phyloP scores from a whole-genome alignment of 306 rosid genomes.

The Vicia villosa region DNA sequence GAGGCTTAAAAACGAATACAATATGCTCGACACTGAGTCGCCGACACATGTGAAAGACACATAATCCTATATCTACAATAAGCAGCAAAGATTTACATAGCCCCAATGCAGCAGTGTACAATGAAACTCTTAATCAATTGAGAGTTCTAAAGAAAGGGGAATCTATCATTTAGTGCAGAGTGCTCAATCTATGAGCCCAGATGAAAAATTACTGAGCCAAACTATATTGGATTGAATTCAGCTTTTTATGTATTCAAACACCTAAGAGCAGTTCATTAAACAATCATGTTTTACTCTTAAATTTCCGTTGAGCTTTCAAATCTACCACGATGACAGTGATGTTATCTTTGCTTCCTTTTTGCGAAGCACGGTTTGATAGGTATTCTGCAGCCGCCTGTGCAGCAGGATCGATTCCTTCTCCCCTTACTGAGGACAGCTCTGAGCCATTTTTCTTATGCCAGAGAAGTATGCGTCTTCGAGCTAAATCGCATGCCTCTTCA shows the following conservation, averaged over 20 bases:
- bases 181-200: constrained; percentile 47
- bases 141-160: constrained; percentile 43
- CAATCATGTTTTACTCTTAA: constrained; percentile 68
- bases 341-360: constrained; percentile 63
- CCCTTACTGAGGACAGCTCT: constrained; percentile 54
- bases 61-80: constrained; percentile 36
- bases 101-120: constrained; percentile 39
- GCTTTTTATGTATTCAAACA: constrained; percentile 31
- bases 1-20: constrained; percentile 65
- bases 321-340: constrained; percentile 83
- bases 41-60: constrained; percentile 31
- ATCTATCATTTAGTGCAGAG: constrained; percentile 44
- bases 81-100: constrained; percentile 61
- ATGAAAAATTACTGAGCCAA: constrained; percentile 72
- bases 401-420: constrained; percentile 76
- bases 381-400: constrained; percentile 94
- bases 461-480: constrained; percentile 70
- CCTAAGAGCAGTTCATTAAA: constrained; percentile 7
- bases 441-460: constrained; percentile 90
- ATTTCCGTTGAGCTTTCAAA: constrained; percentile 85
- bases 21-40: constrained; percentile 39
- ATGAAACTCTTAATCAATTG: constrained; percentile 45
- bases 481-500: constrained; percentile 85
- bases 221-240: constrained; percentile 38
- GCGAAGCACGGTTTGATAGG: constrained; percentile 71